Percentiles rank a stretch among this genome's conserved stretches.
phyloP scores from a whole-genome alignment of 2,329 filamentous ascomycete species.

The Xylariaceae sp. region DNA sequence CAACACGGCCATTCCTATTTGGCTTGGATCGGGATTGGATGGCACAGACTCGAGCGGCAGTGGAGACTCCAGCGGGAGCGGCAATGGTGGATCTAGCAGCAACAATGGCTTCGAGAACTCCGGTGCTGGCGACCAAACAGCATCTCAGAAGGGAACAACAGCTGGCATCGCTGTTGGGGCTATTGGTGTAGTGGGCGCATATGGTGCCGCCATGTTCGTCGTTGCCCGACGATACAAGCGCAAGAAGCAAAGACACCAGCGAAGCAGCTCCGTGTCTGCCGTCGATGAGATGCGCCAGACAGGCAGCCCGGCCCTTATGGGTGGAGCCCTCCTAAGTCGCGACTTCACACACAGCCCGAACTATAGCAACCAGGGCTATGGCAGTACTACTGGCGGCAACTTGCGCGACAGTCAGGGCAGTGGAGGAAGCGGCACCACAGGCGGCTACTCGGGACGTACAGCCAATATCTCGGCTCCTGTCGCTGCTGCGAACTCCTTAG shows the following conservation, averaged over 20 bases:
- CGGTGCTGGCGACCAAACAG: slow-evolving; percentile 40
- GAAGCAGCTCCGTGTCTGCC: slow-evolving; percentile 68
- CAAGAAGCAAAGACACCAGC: slow-evolving; percentile 74
- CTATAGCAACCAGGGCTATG: slow-evolving; percentile 39
- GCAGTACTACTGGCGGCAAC: slow-evolving; percentile 41
- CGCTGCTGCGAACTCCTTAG: slow-evolving; percentile 89
- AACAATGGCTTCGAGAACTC: slow-evolving; percentile 43
- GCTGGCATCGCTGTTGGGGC: slow-evolving; percentile 74
- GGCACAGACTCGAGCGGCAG: slow-evolving; percentile 38
- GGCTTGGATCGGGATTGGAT: slow-evolving; percentile 42
- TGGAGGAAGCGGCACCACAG: slow-evolving; percentile 50
- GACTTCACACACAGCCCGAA: slow-evolving; percentile 43
- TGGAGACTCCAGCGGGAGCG: slow-evolving; percentile 37
- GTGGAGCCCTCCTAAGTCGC: slow-evolving; percentile 60
- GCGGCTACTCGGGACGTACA: slow-evolving; percentile 52
- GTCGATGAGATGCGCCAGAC: slow-evolving; percentile 54
- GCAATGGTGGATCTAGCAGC: slow-evolving; percentile 26
- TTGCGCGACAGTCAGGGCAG: slow-evolving; percentile 62
- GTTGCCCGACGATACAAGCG: slow-evolving; percentile 87
- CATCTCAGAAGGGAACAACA: slow-evolving; percentile 60
- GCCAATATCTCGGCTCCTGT: slow-evolving; percentile 82
- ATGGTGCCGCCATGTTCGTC: slow-evolving; percentile 92
- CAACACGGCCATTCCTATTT: slow-evolving; percentile 76
- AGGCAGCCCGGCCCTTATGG: slow-evolving; percentile 65
- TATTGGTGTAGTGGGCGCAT: slow-evolving; percentile 76